phyloP scores from a whole-genome alignment of 768 basidiomycete genomes.

The Imleria badia region DNA sequence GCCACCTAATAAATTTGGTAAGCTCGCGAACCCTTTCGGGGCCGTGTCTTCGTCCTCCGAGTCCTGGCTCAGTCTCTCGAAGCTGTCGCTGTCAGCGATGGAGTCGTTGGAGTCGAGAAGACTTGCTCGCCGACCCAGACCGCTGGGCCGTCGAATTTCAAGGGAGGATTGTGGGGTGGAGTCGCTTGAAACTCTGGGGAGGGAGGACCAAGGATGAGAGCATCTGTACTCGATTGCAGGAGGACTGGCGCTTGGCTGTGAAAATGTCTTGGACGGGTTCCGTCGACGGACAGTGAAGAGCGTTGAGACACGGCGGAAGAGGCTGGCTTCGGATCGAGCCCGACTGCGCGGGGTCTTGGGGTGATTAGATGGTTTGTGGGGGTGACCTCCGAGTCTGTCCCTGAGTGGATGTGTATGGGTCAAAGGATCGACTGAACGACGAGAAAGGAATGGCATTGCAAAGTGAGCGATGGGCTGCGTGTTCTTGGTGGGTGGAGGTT shows the following conservation, averaged over 20 bases:
- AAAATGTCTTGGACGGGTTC: conserved; percentile 10
- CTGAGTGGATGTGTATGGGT: neutral
- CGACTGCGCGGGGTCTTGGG: conserved; percentile 18
- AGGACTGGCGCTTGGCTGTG: conserved; percentile 4
- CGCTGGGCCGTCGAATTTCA: conserved; percentile 34
- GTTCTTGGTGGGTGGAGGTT: conserved; percentile 3
- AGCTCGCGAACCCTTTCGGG: conserved; percentile 10
- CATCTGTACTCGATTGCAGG: conserved; percentile 18
- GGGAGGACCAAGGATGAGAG: conserved; percentile 7
- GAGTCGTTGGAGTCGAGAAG: conserved; percentile 20
- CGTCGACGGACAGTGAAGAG: conserved; percentile 28
- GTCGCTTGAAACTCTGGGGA: conserved; percentile 25
- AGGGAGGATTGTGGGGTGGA: conserved; percentile 26
- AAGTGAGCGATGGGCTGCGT: neutral
- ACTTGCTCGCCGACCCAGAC: conserved; percentile 32
- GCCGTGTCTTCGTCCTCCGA: neutral
- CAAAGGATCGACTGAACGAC: conserved; percentile 28
- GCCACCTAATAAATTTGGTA: conserved; percentile 23
- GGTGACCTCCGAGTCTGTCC: neutral
- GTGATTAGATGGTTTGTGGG: neutral
- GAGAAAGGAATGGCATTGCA: conserved; percentile 30
- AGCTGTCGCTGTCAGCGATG: conserved; percentile 6
- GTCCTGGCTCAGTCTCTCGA: neutral
- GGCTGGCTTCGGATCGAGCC: conserved; percentile 25
- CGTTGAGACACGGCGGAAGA: conserved; percentile 29